Base-by-base conservation (phyloP, 257 asterid genomes). In the Solanum corneliomulleri region DNA sequence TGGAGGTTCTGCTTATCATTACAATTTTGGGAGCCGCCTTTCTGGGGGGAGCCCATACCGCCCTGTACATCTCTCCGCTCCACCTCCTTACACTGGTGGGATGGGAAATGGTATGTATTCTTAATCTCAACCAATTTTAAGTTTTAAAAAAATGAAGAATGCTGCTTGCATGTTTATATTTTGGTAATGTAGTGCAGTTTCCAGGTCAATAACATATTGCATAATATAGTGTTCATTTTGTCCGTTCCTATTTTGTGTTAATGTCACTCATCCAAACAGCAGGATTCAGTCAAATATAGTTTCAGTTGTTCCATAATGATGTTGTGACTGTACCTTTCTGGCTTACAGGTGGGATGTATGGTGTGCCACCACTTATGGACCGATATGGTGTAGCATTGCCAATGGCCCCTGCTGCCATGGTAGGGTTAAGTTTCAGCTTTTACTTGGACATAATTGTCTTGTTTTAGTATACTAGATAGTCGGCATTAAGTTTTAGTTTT, bases 11-110 rank as follows among this genome's bases (percentile, higher is more conserved):
- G 93, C 95, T 44, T 96, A 95, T 92, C 98, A 92, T 88, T 94
- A 92, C 89, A 96, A 92, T 90, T 93, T 92, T 89, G 98, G 98
- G 60, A 92, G 91, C 86, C 98, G 97, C 23, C 88, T 93, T 84
- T 90, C 98, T 87, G 98, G 97, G 45, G 95, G 95, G 87, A 95
- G 95, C 90, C 98, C 98, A 42, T 96, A 92, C 91, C 93, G 94
- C 18, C 95, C 97, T 29, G 66, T 95, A 77, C 97, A 92, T 91
- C 27, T 96, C 58, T 90, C 98, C 52, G 94, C 87, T 3, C 98
- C 96, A 44, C 92, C 95, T 88, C 96, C 98, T 18, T 96, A 94
- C 91, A 86, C 97, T 68, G 88, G 96, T 90, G 98, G 96, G 86
- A 88, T 95, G 88, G 94, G 95, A 87, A 95, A 91, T 90, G 95